Evolutionary conservation across 2,329 filamentous ascomycete species (phyloP), one percentile per base, ranked within the genome.

Genomic region (Xylariomycetidae sp.): DNA sequence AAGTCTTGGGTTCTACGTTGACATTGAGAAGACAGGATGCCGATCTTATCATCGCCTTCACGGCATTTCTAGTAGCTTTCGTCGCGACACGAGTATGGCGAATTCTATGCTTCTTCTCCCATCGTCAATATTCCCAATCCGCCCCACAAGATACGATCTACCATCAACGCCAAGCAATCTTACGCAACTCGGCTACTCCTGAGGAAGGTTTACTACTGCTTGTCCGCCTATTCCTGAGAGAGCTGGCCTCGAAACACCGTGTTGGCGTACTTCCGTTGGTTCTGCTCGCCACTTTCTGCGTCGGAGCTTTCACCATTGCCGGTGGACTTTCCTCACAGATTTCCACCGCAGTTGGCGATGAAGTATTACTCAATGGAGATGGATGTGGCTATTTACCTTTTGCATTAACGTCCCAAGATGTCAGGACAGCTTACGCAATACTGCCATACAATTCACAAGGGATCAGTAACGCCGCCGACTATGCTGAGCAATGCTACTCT

Each of bases 251-350:
- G 5, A 29, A 20, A 19, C 6, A 18, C 3, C 14, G 29, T 8
- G 4, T 15, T 1, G 9, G 25, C 7, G 3, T 45, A 6, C 10
- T 35, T 1, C 13, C 27, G 1, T 12, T 38, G 5, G 20, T 28
- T 8, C 3, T 39, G 2, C 17, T 36, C 10, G 31, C 38, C 12
- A 5, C 34, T 26, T n/a, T 10, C 10, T 39, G 13, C 14, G 13
- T 46, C 2, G 23, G 7, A 3, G 20, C 16, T 4, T 47, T 47
- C 15, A 40, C 34, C 1, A 29, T 33, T 2, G 40, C 44, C 2
- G 43, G 42, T 12, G 40, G 36, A 9, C 44, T 40, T 22, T 39
- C 44, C 1, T 43, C 43, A 3, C 34, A 24, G 12, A 46, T 47
- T n/a, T 42, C 44, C 10, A 32, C 36, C 1, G 27, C 34, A 3